Evolutionary conservation across 2,329 filamentous ascomycete species (phyloP).

Genomic region (Cadophora gregata): DNA sequence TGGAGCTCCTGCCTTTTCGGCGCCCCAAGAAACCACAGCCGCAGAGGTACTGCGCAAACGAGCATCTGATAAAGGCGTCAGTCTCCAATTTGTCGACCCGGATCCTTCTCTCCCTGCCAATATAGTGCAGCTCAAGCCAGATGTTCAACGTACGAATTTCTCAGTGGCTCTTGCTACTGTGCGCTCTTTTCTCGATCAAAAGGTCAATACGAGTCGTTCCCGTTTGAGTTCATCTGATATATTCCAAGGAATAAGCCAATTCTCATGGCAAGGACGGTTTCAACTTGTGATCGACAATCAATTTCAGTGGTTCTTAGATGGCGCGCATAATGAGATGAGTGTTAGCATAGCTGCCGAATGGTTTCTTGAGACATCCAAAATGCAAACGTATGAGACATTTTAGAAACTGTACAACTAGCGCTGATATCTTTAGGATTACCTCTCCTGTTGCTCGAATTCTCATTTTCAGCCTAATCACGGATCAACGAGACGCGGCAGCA

Average conservation of each 20-base stretch:
- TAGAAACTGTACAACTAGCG: neutral
- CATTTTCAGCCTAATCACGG: constrained; percentile 17
- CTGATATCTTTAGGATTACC: neutral
- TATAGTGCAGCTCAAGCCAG: constrained; percentile 49
- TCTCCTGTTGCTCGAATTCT: constrained; percentile 14
- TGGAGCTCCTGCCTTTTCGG: constrained; percentile 63
- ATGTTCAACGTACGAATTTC: constrained; percentile 63
- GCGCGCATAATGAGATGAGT: constrained; percentile 66
- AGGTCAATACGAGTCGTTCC: constrained; percentile 31
- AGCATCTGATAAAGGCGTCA: constrained; percentile 55
- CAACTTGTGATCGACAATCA: constrained; percentile 57
- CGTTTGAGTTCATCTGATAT: constrained; percentile 64
- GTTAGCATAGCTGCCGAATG: constrained; percentile 79
- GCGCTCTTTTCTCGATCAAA: constrained; percentile 50
- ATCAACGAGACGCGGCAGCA: constrained; percentile 17
- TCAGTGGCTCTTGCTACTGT: constrained; percentile 56
- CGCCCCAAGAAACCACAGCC: constrained; percentile 55
- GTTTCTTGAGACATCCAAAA: constrained; percentile 65
- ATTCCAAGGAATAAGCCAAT: constrained; percentile 67
- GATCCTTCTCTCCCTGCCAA: constrained; percentile 29
- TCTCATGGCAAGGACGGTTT: constrained; percentile 80
- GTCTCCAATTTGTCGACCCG: constrained; percentile 38
- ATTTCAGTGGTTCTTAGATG: constrained; percentile 35
- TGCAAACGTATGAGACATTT: neutral
- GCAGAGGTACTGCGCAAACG: constrained; percentile 53